Percentiles rank a stretch among this genome's conserved stretches.
These are phyloP conservation scores for Dianthus caryophyllus DNA, from an alignment of 148 eudicot species.

Conservation along the genomic window DNA sequence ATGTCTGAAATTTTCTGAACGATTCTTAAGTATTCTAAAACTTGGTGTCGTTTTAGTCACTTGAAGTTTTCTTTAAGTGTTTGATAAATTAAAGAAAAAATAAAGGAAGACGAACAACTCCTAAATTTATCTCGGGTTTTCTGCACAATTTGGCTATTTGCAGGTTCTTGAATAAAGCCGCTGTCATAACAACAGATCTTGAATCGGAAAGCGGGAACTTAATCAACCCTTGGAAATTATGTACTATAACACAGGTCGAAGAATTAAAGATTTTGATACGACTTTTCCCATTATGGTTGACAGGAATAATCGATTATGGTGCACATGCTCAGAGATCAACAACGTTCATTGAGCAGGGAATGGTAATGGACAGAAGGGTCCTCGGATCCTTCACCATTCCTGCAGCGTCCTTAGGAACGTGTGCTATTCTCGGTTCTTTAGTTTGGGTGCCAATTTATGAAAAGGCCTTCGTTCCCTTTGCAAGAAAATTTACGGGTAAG, in stretches of 20 bases:
- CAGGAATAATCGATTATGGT: constrained; percentile 36
- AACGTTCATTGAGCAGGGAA: constrained; percentile 54
- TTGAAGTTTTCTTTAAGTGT: too few relatives aligned
- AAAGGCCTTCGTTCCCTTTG: constrained; percentile 38
- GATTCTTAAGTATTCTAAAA: too few relatives aligned
- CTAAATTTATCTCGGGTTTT: too few relatives aligned
- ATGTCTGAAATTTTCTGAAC: too few relatives aligned
- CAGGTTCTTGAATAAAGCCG: constrained; percentile 65
- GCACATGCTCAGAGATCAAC: constrained; percentile 53
- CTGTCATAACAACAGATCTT: constrained; percentile 33
- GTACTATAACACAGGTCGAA: constrained; percentile 64
- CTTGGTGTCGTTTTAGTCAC: too few relatives aligned
- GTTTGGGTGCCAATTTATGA: constrained; percentile 49
- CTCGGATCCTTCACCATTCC: constrained; percentile 56
- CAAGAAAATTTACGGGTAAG: constrained; percentile 34
- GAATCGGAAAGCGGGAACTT: constrained; percentile 21
- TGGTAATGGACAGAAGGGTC: constrained; percentile 42
- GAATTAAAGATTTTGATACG: constrained; percentile 54
- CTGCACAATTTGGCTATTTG: background rate
- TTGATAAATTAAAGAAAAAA: too few relatives aligned
- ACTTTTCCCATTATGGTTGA: constrained; percentile 49
- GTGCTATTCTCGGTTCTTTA: constrained; percentile 42
- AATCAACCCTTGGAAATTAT: constrained; percentile 44
- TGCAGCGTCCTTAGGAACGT: constrained; percentile 49
- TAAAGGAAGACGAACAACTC: too few relatives aligned